phyloP scores from a whole-genome alignment of 1,284 basidiomycete genomes.

The Puccinia coronata region DNA sequence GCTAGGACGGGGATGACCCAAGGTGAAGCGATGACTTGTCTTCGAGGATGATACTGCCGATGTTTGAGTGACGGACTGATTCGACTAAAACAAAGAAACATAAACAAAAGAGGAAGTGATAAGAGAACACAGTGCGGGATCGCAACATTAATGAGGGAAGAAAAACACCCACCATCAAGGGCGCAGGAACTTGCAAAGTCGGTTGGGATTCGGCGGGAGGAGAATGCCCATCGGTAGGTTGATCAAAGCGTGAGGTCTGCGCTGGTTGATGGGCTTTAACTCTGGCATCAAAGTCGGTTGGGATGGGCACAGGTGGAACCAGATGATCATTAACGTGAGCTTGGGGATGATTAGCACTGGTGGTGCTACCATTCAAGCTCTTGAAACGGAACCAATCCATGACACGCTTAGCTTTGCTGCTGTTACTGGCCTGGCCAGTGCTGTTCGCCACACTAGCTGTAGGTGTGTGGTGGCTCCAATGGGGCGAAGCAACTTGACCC shows the following conservation, averaged over 20 bases:
- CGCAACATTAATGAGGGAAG: not conserved
- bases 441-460: conserved; percentile 26
- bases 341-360: conserved; percentile 11
- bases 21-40: conserved; percentile 17
- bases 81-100: not conserved
- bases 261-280: not conserved
- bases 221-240: not conserved
- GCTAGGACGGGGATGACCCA: conserved; percentile 53
- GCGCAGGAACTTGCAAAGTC: not conserved
- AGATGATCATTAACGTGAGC: conserved; percentile 1
- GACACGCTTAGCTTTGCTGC: conserved; percentile 65
- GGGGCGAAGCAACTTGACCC: conserved; percentile 51
- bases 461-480: conserved; percentile 52
- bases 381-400: conserved; percentile 69
- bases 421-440: conserved; percentile 54
- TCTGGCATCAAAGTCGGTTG: conserved; percentile 25
- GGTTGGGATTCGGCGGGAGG: not conserved
- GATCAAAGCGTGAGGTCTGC: not conserved
- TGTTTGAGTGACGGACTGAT: conserved; percentile 9
- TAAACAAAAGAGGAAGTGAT: not conserved
- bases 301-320: conserved; percentile 25
- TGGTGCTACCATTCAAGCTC: conserved; percentile 57
- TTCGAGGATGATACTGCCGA: conserved; percentile 12
- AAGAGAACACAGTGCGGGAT: too few relatives aligned
- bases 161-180: not conserved